Base-by-base conservation (phyloP, 2,329 filamentous ascomycete species). In the Leptographium lundbergii region DNA sequence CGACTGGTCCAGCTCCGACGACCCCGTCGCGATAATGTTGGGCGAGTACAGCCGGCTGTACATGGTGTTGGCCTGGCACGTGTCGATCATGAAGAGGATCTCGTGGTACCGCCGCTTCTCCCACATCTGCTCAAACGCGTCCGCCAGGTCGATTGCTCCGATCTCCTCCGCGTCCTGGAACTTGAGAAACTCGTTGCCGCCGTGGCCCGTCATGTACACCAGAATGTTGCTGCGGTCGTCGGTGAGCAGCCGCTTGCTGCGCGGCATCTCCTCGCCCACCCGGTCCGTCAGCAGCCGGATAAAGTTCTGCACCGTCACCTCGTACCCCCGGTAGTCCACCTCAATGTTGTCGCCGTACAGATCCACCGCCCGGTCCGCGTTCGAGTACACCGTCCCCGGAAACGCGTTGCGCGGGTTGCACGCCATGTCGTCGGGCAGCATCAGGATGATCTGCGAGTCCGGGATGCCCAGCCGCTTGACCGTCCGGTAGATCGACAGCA, bases 341-440 rank as follows among this genome's bases (percentile, higher is more conserved):
- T 99, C 94, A 67, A 99, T 97, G 71, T 96, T 96, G 76, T 97
- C 91, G 62, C 95, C 94, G 71, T 99, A 99, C 6, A 99, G 79
- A 69, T 99, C 94, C 55, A 99, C 87, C 10, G 90, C 91, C 64
- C 94, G 88, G 72, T 96, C 91, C 45, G 94, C 91, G 70, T 99
- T 97, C 74, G 94, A 96, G 80, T 97, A 99, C 34, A 99, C 94
- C 57, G 91, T 96, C 57, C 94, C 94, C 0, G 94, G 91, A 72
- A 99, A 99, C 56, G 91, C 91, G 71, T 99, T 99, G 68, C 94
- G 90, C 36, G 94, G 94, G 74, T 99, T 99, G 79, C 94, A 99
- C 47, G 94, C 94, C 90, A 99, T 97, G 76, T 99, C 94, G 72
- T 99, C 94, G 25, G 94, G 94, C n/a, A 99, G 84, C 91, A 99